A percentile compares a stretch with the other conserved stretches of the same genome.
Evolutionary conservation across 352 stramenopile genomes (phyloP).

Genomic region (Globisporangium emineosum): DNA sequence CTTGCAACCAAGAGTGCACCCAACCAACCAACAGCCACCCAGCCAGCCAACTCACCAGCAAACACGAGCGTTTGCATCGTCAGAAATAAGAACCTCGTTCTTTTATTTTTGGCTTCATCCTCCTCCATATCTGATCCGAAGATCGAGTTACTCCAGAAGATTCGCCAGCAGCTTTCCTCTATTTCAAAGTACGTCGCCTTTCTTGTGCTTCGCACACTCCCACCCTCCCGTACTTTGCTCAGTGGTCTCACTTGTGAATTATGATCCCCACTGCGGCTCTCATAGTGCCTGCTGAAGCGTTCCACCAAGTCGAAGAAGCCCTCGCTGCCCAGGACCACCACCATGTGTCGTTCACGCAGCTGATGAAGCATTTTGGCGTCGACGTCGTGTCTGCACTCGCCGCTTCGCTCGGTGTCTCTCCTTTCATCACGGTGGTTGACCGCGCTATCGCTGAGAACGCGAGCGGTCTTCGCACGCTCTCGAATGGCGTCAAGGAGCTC

Average conservation of each 20-base stretch:
- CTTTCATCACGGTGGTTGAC: constrained; percentile 87
- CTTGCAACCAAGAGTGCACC: constrained; percentile 10
- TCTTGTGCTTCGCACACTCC: background rate
- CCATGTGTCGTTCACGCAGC: constrained; percentile 18
- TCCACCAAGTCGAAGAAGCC: constrained; percentile 26
- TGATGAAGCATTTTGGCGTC: constrained; percentile 36
- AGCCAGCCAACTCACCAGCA: background rate
- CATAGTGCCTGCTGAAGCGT: constrained; percentile 15
- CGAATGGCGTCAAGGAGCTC: constrained; percentile 67
- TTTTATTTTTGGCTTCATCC: background rate
- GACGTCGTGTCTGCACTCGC: constrained; percentile 53
- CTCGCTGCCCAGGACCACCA: constrained; percentile 12
- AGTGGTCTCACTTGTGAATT: constrained; percentile 11
- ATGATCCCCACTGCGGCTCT: constrained; percentile 23
- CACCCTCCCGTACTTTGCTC: background rate
- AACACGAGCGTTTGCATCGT: background rate
- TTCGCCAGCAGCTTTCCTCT: constrained; percentile 6
- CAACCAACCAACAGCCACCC: background rate
- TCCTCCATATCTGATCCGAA: constrained; percentile 9
- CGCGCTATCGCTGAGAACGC: constrained; percentile 88
- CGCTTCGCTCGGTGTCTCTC: constrained; percentile 67
- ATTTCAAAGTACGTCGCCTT: constrained; percentile 1
- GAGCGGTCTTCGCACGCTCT: constrained; percentile 58
- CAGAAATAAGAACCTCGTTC: background rate
- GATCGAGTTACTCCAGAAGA: constrained; percentile 6